Evolutionary conservation across 2,329 filamentous ascomycete genomes (phyloP).

Genomic region (Penicillium thymicola): DNA sequence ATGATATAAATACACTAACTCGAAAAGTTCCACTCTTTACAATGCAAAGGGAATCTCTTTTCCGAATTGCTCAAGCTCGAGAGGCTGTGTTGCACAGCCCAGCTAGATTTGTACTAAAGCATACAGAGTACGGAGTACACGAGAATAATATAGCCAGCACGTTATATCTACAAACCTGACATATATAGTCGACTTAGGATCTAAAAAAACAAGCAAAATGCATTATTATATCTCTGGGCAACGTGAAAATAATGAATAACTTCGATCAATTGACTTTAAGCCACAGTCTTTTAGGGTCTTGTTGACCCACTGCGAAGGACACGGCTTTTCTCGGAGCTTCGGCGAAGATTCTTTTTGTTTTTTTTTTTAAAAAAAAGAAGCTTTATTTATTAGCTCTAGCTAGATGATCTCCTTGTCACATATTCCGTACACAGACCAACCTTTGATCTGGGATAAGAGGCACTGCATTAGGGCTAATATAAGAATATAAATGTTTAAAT

Average conservation of each 20-base stretch:
- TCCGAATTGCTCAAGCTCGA: background rate
- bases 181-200: background rate
- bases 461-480: background rate
- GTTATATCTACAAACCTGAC: background rate
- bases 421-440: conserved; percentile 3
- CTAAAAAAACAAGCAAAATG: background rate
- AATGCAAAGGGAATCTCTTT: background rate
- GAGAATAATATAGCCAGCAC: background rate
- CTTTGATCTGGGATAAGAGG: background rate
- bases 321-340: conserved; percentile 1
- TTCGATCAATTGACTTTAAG: conserved; percentile 4
- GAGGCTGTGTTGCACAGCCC: conserved; percentile 7
- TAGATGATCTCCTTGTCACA: background rate
- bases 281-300: background rate
- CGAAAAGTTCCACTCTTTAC: background rate
- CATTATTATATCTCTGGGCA: background rate
- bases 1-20: background rate
- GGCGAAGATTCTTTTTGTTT: background rate
- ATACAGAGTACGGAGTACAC: background rate
- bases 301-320: conserved; percentile 3
- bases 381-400: background rate
- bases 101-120: background rate
- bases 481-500: background rate
- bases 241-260: background rate
- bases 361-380: background rate